A percentile compares a stretch with the other conserved stretches of the same genome.
Evolutionary conservation across 2,329 filamentous ascomycete species (phyloP).

Genomic region (Sphaerulina vaccinii): DNA sequence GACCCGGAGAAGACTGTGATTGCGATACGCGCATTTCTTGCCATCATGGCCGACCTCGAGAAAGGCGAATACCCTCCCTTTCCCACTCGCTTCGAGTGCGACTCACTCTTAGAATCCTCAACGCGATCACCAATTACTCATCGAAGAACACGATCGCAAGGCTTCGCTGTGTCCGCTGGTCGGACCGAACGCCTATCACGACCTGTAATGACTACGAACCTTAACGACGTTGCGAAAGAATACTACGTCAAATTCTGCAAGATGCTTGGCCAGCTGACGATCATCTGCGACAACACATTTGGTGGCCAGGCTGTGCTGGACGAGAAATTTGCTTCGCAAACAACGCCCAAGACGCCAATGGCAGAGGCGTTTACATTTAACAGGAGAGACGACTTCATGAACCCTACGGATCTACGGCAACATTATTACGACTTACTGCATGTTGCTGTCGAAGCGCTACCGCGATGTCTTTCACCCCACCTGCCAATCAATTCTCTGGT

Average conservation of each 20-base stretch:
- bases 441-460: conserved; percentile 90
- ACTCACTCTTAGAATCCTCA: conserved; percentile 44
- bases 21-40: conserved; percentile 88
- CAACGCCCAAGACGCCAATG: conserved; percentile 87
- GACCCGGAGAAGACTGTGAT: conserved; percentile 98
- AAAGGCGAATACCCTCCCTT: conserved; percentile 83
- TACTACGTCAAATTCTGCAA: conserved; percentile 92
- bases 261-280: conserved; percentile 90
- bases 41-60: conserved; percentile 89
- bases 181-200: conserved; percentile 66
- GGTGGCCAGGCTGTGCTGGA: conserved; percentile 92
- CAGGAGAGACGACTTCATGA: conserved; percentile 74
- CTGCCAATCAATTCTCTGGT: conserved; percentile 92
- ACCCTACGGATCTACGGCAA: conserved; percentile 77
- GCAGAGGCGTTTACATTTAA: conserved; percentile 90
- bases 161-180: conserved; percentile 40
- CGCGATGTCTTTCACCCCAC: conserved; percentile 85
- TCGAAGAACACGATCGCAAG: conserved; percentile 38
- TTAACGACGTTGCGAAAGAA: conserved; percentile 76
- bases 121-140: conserved; percentile 38
- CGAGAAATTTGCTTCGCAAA: conserved; percentile 82
- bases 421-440: conserved; percentile 94
- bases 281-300: conserved; percentile 95
- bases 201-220: conserved; percentile 58
- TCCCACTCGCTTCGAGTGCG: conserved; percentile 62